Conservation (phyloP, 768 basidiomycete species). For the Phanerodontia chrysosporium region DNA sequence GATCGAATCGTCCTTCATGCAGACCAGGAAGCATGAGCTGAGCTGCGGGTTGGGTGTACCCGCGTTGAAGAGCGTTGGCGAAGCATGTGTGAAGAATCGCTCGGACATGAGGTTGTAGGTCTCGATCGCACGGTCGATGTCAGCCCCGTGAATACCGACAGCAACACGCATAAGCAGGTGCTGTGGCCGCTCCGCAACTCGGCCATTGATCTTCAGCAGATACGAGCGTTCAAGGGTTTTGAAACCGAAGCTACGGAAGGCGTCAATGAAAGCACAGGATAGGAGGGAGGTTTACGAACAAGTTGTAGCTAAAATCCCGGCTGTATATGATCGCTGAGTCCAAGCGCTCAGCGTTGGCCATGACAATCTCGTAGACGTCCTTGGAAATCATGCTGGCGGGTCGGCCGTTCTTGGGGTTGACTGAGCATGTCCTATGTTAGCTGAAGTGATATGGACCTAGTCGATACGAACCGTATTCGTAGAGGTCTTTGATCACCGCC, state of each 20-base stretch:
- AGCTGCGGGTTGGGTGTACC: constrained; percentile 95
- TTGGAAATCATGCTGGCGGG: constrained; percentile 90
- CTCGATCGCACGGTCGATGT: constrained; percentile 86
- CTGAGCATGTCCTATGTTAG: constrained; percentile 31
- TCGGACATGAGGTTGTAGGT: constrained; percentile 97
- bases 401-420: constrained; percentile 92
- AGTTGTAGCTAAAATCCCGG: constrained; percentile 97
- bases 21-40: constrained; percentile 94
- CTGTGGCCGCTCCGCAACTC: constrained; percentile 95
- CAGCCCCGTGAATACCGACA: constrained; percentile 89
- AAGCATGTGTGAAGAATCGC: constrained; percentile 97
- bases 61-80: constrained; percentile 96
- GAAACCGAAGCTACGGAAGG: constrained; percentile 81
- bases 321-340: constrained; percentile 97
- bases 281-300: constrained; percentile 43
- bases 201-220: constrained; percentile 88
- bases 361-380: constrained; percentile 78
- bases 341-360: constrained; percentile 72
- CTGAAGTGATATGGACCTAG: background rate
- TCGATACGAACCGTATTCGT: constrained; percentile 66
- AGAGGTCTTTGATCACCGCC: constrained; percentile 85
- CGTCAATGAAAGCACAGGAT: constrained; percentile 3
- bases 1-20: constrained; percentile 98
- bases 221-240: constrained; percentile 99
- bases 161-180: constrained; percentile 99